phyloP scores from a whole-genome alignment of 1,139 yeast genomes.

The Kluyveromyces sp. region DNA sequence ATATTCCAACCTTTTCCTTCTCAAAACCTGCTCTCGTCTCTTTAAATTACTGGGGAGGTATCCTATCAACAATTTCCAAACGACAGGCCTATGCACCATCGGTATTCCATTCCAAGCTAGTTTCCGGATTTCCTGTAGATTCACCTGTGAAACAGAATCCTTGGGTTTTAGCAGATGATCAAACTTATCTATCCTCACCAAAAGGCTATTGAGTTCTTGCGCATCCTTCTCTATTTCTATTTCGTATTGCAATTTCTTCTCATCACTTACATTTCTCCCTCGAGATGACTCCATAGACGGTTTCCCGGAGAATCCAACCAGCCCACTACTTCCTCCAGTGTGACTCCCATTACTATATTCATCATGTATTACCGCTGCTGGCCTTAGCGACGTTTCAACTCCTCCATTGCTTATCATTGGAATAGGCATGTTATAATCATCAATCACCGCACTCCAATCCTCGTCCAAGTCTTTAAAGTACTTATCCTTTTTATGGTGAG shows the following conservation, averaged over 20 bases:
- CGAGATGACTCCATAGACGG: constrained; percentile 28
- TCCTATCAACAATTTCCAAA: constrained; percentile 88
- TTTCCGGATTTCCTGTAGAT: constrained; percentile 59
- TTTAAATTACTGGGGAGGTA: constrained; percentile 81
- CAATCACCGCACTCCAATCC: constrained; percentile 87
- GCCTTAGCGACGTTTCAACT: constrained; percentile 16
- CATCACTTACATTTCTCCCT: constrained; percentile 29
- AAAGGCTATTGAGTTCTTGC: constrained; percentile 50
- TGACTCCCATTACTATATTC: neutral
- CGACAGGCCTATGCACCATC: constrained; percentile 63
- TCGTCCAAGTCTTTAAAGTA: constrained; percentile 65
- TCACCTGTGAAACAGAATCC: constrained; percentile 37
- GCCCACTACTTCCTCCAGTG: too few relatives aligned
- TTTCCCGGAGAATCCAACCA: constrained; percentile 8
- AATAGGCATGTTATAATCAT: constrained; percentile 33
- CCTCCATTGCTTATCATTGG: constrained; percentile 36
- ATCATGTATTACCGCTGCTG: constrained; percentile 9
- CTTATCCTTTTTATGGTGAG: constrained; percentile 22
- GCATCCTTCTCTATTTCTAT: constrained; percentile 35
- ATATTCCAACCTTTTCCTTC: constrained; percentile 81
- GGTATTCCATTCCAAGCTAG: constrained; percentile 96
- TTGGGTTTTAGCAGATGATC: constrained; percentile 45
- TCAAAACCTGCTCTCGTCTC: constrained; percentile 61
- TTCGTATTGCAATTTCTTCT: constrained; percentile 23
- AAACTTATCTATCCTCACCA: constrained; percentile 60